These are phyloP conservation scores for Lentinula aciculospora DNA, from an alignment of 768 basidiomycete genomes.

Conservation along the genomic window DNA sequence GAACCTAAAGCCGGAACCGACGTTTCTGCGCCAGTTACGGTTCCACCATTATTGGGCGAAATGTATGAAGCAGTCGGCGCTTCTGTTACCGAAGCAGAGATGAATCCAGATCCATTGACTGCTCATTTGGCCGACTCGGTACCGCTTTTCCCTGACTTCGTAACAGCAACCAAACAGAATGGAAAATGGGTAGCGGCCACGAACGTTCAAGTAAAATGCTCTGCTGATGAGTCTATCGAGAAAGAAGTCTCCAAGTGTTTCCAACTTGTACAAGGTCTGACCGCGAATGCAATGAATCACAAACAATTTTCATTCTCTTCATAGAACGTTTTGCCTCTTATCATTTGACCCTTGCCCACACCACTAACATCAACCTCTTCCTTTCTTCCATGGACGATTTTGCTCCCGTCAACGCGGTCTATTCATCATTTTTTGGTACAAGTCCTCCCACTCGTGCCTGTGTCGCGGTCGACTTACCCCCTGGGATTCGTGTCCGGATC, in stretches of 20 bases:
- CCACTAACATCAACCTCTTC: slow-evolving; percentile 76
- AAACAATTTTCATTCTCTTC: slow-evolving; percentile 1
- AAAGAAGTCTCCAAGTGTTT: slow-evolving; percentile 75
- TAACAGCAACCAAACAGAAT: slow-evolving; percentile 21
- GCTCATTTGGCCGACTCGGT: background rate
- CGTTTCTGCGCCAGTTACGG: slow-evolving; percentile 13
- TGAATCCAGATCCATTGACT: background rate
- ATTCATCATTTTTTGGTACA: slow-evolving; percentile 77
- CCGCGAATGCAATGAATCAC: background rate
- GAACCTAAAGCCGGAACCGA: slow-evolving; percentile 38
- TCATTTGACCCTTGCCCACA: slow-evolving; percentile 48
- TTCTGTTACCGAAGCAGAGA: slow-evolving; percentile 13
- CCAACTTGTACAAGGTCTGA: slow-evolving; percentile 51
- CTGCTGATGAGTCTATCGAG: slow-evolving; percentile 40
- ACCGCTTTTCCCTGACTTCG: background rate
- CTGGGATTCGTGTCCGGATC: slow-evolving; percentile 51
- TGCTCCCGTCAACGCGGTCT: slow-evolving; percentile 67
- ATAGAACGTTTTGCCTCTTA: slow-evolving; percentile 49
- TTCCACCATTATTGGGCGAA: slow-evolving; percentile 54
- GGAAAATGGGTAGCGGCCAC: slow-evolving; percentile 69
- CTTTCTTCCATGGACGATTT: slow-evolving; percentile 83
- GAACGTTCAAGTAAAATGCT: slow-evolving; percentile 38
- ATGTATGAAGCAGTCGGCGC: slow-evolving; percentile 24
- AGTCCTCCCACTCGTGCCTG: slow-evolving; percentile 96
- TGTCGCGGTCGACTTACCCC: slow-evolving; percentile 71